Base-by-base conservation (phyloP, 73 alveolate genomes). In the Paramecium octaurelia region DNA sequence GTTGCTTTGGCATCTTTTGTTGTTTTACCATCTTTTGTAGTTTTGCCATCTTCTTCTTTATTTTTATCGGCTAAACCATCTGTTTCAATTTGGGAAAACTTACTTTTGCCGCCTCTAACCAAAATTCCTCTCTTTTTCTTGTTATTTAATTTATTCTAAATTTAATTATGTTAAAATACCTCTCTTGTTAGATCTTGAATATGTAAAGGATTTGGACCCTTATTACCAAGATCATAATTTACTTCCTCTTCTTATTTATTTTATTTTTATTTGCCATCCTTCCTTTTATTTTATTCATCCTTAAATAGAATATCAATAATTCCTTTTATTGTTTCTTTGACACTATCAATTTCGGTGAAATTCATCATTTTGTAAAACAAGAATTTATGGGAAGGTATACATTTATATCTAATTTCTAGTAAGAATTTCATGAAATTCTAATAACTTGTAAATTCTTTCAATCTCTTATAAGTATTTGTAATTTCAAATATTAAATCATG, bases 381-480 rank as follows among this genome's bases (percentile, higher is more conserved):
- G 18, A 0, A 29, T 12, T 73, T 73, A 73, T 73, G 87, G 6
- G 57, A 31, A 16, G 40, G 46, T 29, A 40, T 35, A 36, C 54
- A 31, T 35, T 31, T 23, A 73, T 73, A 73, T 73, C 87, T 40
- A n/a, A 21, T 73, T 38, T 73, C 87, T 35, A 73, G 18, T 36
- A 73, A 21, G 35, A 73, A 73, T 35, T 73, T 73, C 57, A 73
- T 34, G 64, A 73, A 73, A 73, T 73, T 73, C 34, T 31, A 40
- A 42, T 40, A 80, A 23, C 48, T 24, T 40, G 64, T 80, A 80
- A 80, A 80, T 80, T 80, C 91, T 80, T 80, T 80, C 2, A 80
- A 14, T 80, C 75, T 80, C 20, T 43, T 80, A 46, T 40, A 80
- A 12, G 91, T 44, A 80, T 80, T 43, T 12, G 91, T 24, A 7